These are phyloP conservation scores for Lagerstroemia fauriei DNA, from an alignment of 441 rosid genomes.

Conservation along the genomic window DNA sequence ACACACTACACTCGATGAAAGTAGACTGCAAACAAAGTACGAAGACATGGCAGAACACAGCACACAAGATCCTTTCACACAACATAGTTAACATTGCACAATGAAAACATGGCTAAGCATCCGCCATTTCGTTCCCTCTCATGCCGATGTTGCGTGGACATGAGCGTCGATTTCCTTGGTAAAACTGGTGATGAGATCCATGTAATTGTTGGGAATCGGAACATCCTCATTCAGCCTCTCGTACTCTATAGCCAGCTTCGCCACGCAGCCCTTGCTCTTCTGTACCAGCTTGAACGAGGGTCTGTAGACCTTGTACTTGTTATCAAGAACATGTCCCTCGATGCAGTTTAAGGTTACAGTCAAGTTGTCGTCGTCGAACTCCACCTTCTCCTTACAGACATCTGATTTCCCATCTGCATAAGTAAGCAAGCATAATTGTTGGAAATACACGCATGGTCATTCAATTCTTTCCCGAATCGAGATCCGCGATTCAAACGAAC, in stretches of 20 bases:
- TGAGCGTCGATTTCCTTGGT: slow-evolving; percentile 17
- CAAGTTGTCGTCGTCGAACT: slow-evolving; percentile 18
- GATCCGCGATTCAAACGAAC: background rate
- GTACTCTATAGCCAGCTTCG: slow-evolving; percentile 8
- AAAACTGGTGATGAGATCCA: slow-evolving; percentile 5
- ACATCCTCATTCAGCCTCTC: slow-evolving; percentile 15
- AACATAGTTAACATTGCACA: too few species aligned
- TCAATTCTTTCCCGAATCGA: too few species aligned
- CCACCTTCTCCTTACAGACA: slow-evolving; percentile 13
- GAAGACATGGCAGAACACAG: too few species aligned
- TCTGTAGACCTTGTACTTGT: slow-evolving; percentile 21
- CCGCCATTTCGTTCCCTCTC: background rate
- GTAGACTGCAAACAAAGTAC: too few species aligned
- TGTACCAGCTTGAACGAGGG: slow-evolving; percentile 7
- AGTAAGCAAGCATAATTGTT: background rate
- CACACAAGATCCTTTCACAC: too few species aligned
- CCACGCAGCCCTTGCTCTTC: slow-evolving; percentile 2
- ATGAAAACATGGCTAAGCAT: too few species aligned
- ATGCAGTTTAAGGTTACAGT: slow-evolving; percentile 3
- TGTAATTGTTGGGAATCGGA: slow-evolving; percentile 3
- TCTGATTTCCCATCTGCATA: slow-evolving; percentile 3
- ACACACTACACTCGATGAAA: too few species aligned
- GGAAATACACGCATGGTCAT: too few species aligned
- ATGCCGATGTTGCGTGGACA: background rate
- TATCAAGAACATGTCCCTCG: slow-evolving; percentile 9